Base-by-base conservation (phyloP, 805 yeast genomes). In the Millerago galiae region DNA sequence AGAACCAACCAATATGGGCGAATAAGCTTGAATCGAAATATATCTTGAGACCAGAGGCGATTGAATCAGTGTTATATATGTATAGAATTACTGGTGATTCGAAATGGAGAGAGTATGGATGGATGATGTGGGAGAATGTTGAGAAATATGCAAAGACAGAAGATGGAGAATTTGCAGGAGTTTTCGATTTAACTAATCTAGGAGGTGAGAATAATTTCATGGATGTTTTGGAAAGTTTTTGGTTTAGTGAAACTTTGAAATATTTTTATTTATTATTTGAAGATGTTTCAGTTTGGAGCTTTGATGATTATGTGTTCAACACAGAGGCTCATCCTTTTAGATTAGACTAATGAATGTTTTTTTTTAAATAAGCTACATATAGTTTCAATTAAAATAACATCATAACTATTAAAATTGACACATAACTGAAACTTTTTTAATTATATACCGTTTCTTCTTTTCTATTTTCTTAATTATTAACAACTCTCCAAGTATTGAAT, bases 241-340 rank as follows among this genome's bases (percentile, higher is more conserved):
- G 81, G 77, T 66, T 75, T 55, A 72, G 79, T 8, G 81, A 77
- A 53, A 77, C 82, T 25, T 60, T 79, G 48, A 79, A 79, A 55
- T 78, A 77, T 50, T 72, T 70, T 38, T 75, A 71, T 49, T 55
- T 77, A 42, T 54, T 76, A 41, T 74, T 75, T 49, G 67, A 70
- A 35, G 74, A 70, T 28, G 58, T 67, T 12, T 54, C 61, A 8
- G 58, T 64, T 13, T 62, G 68, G 56, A 67, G 72, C 34, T 56
- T 75, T 44, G 79, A 76, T 50, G 75, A 77, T 31, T 76, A 68
- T 57, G 74, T 80, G 1, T 70, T 72, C 49, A 79, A 80, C 40
- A 72, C 81, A 2, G 81, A 79, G 47, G 86, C 84, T 0, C 87
- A 80, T 56, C 77, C 83, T 2, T 62, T 80, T 44, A 62, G 52